phyloP scores from a whole-genome alignment of 805 yeast species.

The Dipodascus albidus region DNA sequence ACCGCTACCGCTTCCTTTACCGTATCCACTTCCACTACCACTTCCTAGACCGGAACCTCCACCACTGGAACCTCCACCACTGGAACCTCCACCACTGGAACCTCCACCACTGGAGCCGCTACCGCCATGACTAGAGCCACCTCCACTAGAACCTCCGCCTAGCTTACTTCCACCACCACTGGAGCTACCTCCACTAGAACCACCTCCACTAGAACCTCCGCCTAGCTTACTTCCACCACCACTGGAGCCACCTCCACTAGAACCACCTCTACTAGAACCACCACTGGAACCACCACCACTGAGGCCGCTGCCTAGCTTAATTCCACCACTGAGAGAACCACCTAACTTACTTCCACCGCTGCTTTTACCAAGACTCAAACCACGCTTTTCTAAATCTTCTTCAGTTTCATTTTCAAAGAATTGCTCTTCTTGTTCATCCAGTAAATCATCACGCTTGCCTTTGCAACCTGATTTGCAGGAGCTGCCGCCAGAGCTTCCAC shows the following conservation, averaged over 20 bases:
- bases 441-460: too few relatives aligned
- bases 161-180: not conserved
- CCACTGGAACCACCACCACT: not conserved
- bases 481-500: not conserved
- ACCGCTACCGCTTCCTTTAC: not conserved
- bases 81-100: not conserved
- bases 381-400: too few relatives aligned
- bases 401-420: too few relatives aligned
- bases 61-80: not conserved
- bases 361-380: too few relatives aligned
- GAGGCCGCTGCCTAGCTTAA: not conserved
- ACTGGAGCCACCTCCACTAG: not conserved
- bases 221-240: not conserved
- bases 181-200: not conserved
- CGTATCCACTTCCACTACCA: not conserved
- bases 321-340: not conserved
- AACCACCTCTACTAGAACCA: constrained; percentile 6
- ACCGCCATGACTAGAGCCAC: not conserved
- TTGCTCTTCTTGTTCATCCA: too few relatives aligned
- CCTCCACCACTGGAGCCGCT: not conserved
- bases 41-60: not conserved
- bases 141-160: not conserved
- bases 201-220: not conserved
- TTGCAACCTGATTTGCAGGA: too few relatives aligned
- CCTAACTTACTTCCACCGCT: constrained; percentile 3